Base-by-base conservation (phyloP, 2,329 filamentous ascomycete species). In the Penicillium occitanis region DNA sequence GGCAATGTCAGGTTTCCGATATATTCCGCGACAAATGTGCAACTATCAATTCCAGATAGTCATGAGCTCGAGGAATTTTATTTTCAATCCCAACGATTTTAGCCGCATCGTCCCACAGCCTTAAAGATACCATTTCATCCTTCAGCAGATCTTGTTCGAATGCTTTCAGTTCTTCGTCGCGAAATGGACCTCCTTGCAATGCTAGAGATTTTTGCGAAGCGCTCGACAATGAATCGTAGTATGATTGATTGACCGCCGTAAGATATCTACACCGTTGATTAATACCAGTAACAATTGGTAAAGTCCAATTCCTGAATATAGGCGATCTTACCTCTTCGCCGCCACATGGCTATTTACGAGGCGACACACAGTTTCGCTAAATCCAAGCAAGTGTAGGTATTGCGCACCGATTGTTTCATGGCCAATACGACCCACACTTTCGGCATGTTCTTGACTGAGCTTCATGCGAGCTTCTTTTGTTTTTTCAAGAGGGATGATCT, bases 331-430 rank as follows among this genome's bases (percentile, higher is more conserved):
- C 73, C 73, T 63, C 68, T 80, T 80, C 1, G 79, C 77, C 33
- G 75, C 73, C 40, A 81, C 77, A 72, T 79, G 78, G 37, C 77
- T 77, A 4, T 72, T 75, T 1, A 80, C 78, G 8, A 80, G 66
- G 30, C 71, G 71, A 60, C 73, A 78, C 0, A 80, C 76, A 40
- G 70, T 74, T 22, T 76, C 71, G 37, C 73, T 74, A 66, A 80
- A 80, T 6, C 77, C 77, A 5, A 78, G 57, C 1, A 71, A 69
- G 0, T 67, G 68, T 7, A 80, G 71, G 65, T 77, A 80, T 25
- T 71, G 71, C 11, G 78, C 77, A 1, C 78, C 78, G 7, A 80
- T 74, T 5, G 72, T 69, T 61, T 80, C 78, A 60, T 80, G 77
- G 14, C 76, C 78, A 1, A 77, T 72, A 13, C 76, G 73, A 14